Evolutionary conservation across 352 stramenopile species (phyloP).

Genomic region (Phytophthora europaea): DNA sequence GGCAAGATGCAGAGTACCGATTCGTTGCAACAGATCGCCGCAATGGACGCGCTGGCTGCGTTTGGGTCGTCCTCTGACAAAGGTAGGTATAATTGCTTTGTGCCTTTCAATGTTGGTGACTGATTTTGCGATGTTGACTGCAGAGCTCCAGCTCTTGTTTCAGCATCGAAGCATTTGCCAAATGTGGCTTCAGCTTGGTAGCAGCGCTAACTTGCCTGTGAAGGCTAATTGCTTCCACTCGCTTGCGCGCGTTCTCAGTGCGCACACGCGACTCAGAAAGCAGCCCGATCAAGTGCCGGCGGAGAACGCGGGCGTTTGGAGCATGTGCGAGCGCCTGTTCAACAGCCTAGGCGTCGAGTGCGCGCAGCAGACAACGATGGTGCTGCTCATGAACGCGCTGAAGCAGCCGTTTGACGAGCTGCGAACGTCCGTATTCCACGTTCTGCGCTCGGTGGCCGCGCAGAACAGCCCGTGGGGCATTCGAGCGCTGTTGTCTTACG

Average conservation of each 20-base stretch:
- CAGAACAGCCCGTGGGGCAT: conserved; percentile 88
- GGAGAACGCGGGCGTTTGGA: conserved; percentile 76
- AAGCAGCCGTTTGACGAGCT: conserved; percentile 88
- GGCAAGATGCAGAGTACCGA: conserved; percentile 73
- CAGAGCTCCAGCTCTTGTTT: conserved; percentile 80
- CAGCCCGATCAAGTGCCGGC: conserved; percentile 43
- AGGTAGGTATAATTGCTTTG: conserved; percentile 44
- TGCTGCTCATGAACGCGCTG: conserved; percentile 80
- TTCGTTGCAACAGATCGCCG: conserved; percentile 80
- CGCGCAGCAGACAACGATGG: conserved; percentile 64
- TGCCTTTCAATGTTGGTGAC: background rate
- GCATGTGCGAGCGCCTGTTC: conserved; percentile 75
- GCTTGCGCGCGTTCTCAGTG: conserved; percentile 64
- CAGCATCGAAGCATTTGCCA: conserved; percentile 76
- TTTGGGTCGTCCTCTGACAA: conserved; percentile 86
- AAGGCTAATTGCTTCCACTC: conserved; percentile 85
- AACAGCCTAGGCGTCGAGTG: conserved; percentile 66
- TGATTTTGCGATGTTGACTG: background rate
- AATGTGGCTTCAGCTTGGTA: conserved; percentile 63
- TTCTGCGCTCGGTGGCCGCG: conserved; percentile 81
- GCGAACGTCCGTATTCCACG: conserved; percentile 75
- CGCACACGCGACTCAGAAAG: conserved; percentile 55
- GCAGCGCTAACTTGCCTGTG: conserved; percentile 72
- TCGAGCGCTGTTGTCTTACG: conserved; percentile 71
- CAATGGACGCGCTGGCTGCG: conserved; percentile 84